Percentiles rank a stretch among this genome's conserved stretches.
phyloP scores from a whole-genome alignment of 352 stramenopile genomes.

The Phytophthora cryptogea region DNA sequence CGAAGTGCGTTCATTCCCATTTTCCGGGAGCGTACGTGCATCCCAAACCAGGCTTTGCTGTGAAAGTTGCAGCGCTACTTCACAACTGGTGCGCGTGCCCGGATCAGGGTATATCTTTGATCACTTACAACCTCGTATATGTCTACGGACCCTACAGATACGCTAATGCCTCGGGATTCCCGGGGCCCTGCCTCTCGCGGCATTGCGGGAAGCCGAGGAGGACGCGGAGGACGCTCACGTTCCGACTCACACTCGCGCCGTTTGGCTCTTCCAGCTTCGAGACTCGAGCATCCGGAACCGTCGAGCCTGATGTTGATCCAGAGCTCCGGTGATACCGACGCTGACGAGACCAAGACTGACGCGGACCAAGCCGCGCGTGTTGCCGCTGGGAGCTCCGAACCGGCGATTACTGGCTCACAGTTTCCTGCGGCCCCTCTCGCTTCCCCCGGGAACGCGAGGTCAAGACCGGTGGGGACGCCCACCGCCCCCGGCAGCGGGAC shows the following conservation, averaged over 20 bases:
- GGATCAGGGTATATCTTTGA: slow-evolving; percentile 1
- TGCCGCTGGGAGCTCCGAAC: too few relatives aligned
- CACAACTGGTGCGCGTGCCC: neutral
- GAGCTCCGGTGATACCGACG: too few relatives aligned
- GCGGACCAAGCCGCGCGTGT: too few relatives aligned
- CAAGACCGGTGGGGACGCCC: neutral
- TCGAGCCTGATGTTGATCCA: too few relatives aligned
- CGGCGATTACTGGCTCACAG: too few relatives aligned
- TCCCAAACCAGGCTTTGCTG: too few relatives aligned
- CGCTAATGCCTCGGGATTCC: neutral
- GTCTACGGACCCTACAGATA: slow-evolving; percentile 2
- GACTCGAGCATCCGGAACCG: too few relatives aligned
- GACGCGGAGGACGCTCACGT: slow-evolving; percentile 1
- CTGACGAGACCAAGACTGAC: too few relatives aligned
- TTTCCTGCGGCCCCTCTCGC: too few relatives aligned
- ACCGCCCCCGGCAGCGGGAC: neutral
- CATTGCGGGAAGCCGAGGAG: neutral
- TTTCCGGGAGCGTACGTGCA: too few relatives aligned
- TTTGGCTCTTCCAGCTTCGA: neutral
- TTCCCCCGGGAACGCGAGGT: neutral
- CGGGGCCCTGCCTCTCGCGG: slow-evolving; percentile 3
- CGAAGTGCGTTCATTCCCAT: too few relatives aligned
- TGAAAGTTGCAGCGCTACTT: too few relatives aligned
- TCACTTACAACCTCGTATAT: neutral
- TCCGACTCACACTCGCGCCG: neutral